Percentiles rank a stretch among this genome's conserved stretches.
These are phyloP conservation scores for Tanacetum coccineum DNA, from an alignment of 129 eudicot genomes.

Conservation along the genomic window DNA sequence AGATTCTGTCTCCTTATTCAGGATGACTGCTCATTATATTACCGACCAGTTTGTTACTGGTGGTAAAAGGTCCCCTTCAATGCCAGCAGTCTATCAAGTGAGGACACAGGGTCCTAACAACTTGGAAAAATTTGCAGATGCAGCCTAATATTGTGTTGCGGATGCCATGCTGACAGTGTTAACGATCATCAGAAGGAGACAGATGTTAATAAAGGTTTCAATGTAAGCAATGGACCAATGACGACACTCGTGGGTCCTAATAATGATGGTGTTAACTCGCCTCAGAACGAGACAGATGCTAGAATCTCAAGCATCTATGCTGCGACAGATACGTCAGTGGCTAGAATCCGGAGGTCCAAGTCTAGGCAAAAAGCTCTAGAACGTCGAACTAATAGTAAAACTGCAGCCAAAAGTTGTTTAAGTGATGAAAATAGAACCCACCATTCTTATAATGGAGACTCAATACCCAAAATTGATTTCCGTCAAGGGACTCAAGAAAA, in stretches of 20 bases:
- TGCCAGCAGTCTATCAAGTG: constrained; percentile 30
- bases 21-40: constrained; percentile 30
- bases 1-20: constrained; percentile 35
- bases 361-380: constrained; percentile 88
- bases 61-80: constrained; percentile 28
- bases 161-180: constrained; percentile 37
- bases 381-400: constrained; percentile 63
- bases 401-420: constrained; percentile 38
- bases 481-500: constrained; percentile 29
- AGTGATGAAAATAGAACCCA: constrained; percentile 29
- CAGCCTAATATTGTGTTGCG: constrained; percentile 33
- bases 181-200: constrained; percentile 47
- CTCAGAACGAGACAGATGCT: constrained; percentile 44
- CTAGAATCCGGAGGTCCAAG: constrained; percentile 78
- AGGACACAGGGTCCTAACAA: constrained; percentile 22
- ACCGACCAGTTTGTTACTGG: constrained; percentile 35
- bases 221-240: too few relatives aligned
- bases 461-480: constrained; percentile 21
- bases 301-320: constrained; percentile 41
- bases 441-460: constrained; percentile 30
- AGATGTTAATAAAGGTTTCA: constrained; percentile 24
- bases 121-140: constrained; percentile 27
- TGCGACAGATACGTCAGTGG: constrained; percentile 59
- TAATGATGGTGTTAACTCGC: constrained; percentile 40
- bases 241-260: too few relatives aligned